Evolutionary conservation across 257 asterid species (phyloP), one percentile per base, ranked within the genome.

Genomic region (Nyctanthes arbortristis): DNA sequence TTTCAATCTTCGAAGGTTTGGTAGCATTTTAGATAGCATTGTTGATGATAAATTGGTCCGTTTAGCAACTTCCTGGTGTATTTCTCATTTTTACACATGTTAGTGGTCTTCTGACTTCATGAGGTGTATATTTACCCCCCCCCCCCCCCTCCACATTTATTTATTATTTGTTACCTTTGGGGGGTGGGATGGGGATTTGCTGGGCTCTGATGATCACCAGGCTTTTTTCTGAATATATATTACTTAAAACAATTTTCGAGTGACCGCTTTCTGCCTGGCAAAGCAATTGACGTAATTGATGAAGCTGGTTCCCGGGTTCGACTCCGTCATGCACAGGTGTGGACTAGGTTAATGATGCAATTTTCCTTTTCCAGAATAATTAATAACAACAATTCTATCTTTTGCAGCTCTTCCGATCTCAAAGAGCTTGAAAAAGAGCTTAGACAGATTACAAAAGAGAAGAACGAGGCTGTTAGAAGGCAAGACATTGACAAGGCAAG

Each of bases 271-370:
- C 82, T 93, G 81, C 99, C 97, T 29, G 97, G 89, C 61, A 93
- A 91, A 82, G 99, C 99, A 36, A 93, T 93, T 66, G 99, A 93
- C 85, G 82, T 93, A 93, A 75, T 93, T 39, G 99, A 93, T 81
- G 99, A 93, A 79, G 99, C 99, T 69, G 97, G 97, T 69, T 93
- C 97, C 47, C 88, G 99, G 67, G 99, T 93, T 75, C 79, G 97
- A 78, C 97, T 93, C 75, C 96, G 90, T 62, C 99, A 91, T 82
- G 97, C 99, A 6, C 97, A 93, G 93, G 99, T 86, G 56, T 47
- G 70, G 55, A 52, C 43, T 73, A 77, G 54, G 79, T 69, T 22
- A 47, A 11, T 60, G 35, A 22, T 57, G 32, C 58, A 65, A 9
- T 37, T 33, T 14, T 64, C 37, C 12, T 31, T 31, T 45, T 60